phyloP scores from a whole-genome alignment of 2,329 filamentous ascomycete genomes.

The Paraconiothyrium sp. region DNA sequence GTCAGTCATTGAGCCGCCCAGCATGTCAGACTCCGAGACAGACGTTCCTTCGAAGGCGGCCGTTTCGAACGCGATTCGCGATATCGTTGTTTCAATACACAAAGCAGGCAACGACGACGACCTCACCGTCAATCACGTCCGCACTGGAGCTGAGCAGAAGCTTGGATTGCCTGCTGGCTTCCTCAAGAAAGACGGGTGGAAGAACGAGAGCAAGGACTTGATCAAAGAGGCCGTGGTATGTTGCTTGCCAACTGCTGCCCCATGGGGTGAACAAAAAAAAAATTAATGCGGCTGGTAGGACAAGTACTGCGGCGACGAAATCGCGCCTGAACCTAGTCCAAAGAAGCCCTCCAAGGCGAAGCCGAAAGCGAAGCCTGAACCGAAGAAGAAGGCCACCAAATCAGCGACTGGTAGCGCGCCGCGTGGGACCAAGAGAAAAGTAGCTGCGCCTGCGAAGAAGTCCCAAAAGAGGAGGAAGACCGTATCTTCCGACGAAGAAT shows the following conservation, averaged over 20 bases:
- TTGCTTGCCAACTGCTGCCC: not conserved
- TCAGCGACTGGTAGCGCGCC: conserved; percentile 19
- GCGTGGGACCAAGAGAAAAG: conserved; percentile 44
- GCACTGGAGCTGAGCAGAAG: conserved; percentile 61
- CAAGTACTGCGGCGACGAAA: conserved; percentile 39
- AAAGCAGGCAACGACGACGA: conserved; percentile 58
- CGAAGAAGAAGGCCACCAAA: conserved; percentile 32
- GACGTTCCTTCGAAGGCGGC: conserved; percentile 45
- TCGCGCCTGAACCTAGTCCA: conserved; percentile 26
- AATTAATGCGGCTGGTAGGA: conserved; percentile 31
- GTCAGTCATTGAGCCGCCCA: conserved; percentile 23
- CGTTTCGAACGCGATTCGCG: conserved; percentile 53
- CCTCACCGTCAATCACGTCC: conserved; percentile 66
- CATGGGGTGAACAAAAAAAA: not conserved
- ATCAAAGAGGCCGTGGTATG: conserved; percentile 45
- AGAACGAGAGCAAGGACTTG: conserved; percentile 56
- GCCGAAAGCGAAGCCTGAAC: conserved; percentile 30
- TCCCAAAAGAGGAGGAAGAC: conserved; percentile 44
- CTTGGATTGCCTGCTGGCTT: conserved; percentile 64
- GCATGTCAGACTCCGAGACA: conserved; percentile 45
- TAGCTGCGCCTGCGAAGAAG: conserved; percentile 39
- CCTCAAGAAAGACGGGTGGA: conserved; percentile 66
- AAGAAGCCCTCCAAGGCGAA: conserved; percentile 35
- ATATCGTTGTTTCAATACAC: conserved; percentile 53
- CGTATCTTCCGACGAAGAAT: conserved; percentile 41